Base-by-base conservation (phyloP, 169 alveolate species). In the Besnoitia besnoiti region DNA sequence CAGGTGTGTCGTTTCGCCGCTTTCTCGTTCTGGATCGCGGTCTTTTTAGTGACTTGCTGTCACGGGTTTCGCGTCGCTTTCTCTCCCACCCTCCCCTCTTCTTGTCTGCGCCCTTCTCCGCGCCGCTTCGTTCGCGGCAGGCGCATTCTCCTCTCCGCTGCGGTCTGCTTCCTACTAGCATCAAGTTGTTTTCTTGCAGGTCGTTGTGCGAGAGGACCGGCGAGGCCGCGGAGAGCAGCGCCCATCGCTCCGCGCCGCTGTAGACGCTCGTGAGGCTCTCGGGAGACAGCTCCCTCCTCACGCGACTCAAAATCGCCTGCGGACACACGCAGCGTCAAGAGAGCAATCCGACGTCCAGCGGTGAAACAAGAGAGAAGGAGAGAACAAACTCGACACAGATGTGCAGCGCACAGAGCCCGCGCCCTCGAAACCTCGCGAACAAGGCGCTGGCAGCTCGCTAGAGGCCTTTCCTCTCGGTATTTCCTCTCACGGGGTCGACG, bases 121-220 rank as follows among this genome's bases (percentile, higher is more conserved):
- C 67, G 33, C 24, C n/a, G 12, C 67, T 55, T 55, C 24, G 14
- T 49, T 49, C 55, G 55, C 55, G 14, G 14, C 5, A 49, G 55
- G 12, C 67, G 7, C 30, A 21, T 16, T 55, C 67, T n/a, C 30
- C 67, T n/a, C 24, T 55, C 3, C 30, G 12, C 30, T 5, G 67
- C 12, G 33, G 7, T 19, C 3, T 55, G 5, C 27, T 55, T 55
- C 91, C 42, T 8, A 40, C 73, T 47, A 79, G 95, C 82, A 93
- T 67, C 16, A 95, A 55, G 67, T 94, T 94, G 85, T 94, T 94
- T 82, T 94, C 96, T 77, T 94, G 96, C 12, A 61, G 46, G 85
- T 87, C 91, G 67, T 87, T 87, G 85, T 87, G 91, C 39, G 77
- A 44, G 49, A 87, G 91, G 24, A 87, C 91, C 30, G 67, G 85